Base-by-base conservation (phyloP, 176 grass and related monocot species). In the Microstegium vimineum region DNA sequence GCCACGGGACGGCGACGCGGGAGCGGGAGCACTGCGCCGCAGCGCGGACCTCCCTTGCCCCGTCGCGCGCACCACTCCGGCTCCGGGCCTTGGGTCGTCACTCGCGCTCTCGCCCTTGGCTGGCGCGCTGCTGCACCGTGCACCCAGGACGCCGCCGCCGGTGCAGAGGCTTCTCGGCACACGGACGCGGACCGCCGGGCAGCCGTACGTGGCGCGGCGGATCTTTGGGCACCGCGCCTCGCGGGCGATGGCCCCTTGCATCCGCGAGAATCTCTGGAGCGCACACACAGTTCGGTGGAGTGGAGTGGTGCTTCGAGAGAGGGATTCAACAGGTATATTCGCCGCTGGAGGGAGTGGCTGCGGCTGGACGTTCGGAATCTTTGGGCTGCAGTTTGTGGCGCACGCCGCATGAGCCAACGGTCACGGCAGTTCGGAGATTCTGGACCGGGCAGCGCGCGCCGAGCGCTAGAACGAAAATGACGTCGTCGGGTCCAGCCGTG, bases 221-320 rank as follows among this genome's bases (percentile, higher is more conserved):
- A 52, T 1, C 40, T 38, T 69, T 7, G 60, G 27, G 28, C 37
- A 30, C 61, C 18, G 22, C 81, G 68, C 38, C 17, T 42, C 69
- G 80, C 76, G 62, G 34, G 34, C 33, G n/a, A 84, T 12, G 82
- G 28, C 32, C 31, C 76, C 87, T 13, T 85, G 76, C 87, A 89
- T 89, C 9, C 2, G 74, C 35, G 64, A 61, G 30, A 35, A 30
- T 11, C 33, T 27, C n/a, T 10, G 69, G 43, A 36, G 42, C 56
- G n/a, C n/a, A 7, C 20, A 27, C 20, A 28, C 42, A 51, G 63
- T 13, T 42, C 14, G 18, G 43, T 27, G 46, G 8, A 3, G 36
- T n/a, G 5, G n/a, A n/a, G n/a, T n/a, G n/a, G n/a, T n/a, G 5
- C 15, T 18, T 17, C 18, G 38, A 3, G 15, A n/a, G 31, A 57